Percentiles rank a stretch among this genome's conserved stretches.
phyloP scores from a whole-genome alignment of 2,329 filamentous ascomycete species.

The Elsinoe necatrix region DNA sequence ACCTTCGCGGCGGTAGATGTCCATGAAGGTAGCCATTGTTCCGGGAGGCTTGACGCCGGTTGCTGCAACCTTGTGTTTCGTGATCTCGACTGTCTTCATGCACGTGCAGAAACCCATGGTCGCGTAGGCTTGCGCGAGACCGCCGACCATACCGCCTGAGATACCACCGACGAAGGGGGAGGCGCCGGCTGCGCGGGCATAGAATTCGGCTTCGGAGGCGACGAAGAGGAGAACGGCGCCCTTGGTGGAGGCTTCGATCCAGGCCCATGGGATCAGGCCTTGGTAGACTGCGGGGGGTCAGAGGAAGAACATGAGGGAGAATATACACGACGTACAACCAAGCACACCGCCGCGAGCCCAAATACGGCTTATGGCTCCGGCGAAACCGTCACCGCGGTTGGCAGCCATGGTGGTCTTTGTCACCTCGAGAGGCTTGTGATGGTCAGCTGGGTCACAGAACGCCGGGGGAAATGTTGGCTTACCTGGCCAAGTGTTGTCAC shows the following conservation, averaged over 20 bases:
- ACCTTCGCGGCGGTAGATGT: constrained; percentile 91
- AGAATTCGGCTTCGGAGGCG: constrained; percentile 94
- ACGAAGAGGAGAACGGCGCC: constrained; percentile 98
- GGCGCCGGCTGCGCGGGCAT: constrained; percentile 69
- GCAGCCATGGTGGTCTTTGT: constrained; percentile 99
- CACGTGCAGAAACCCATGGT: constrained; percentile 99
- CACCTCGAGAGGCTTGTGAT: constrained; percentile 71
- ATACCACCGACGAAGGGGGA: constrained; percentile 84
- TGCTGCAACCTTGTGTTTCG: constrained; percentile 89
- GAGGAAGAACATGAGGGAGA: background rate
- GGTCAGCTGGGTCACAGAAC: background rate
- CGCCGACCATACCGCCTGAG: constrained; percentile 80
- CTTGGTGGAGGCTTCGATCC: constrained; percentile 99
- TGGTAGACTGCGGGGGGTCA: constrained; percentile 69
- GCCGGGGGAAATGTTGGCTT: constrained; percentile 21
- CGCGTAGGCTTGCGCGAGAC: constrained; percentile 95
- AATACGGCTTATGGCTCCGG: constrained; percentile 70
- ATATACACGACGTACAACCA: constrained; percentile 63
- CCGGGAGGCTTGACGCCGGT: constrained; percentile 75
- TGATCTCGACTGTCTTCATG: constrained; percentile 99
- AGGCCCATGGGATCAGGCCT: constrained; percentile 98
- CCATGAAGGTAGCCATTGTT: constrained; percentile 92
- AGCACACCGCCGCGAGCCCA: constrained; percentile 89
- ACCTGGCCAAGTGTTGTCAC: constrained; percentile 63
- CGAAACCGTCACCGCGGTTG: constrained; percentile 83